Base-by-base conservation (phyloP, 306 rosid genomes). In the Quercus variabilis region DNA sequence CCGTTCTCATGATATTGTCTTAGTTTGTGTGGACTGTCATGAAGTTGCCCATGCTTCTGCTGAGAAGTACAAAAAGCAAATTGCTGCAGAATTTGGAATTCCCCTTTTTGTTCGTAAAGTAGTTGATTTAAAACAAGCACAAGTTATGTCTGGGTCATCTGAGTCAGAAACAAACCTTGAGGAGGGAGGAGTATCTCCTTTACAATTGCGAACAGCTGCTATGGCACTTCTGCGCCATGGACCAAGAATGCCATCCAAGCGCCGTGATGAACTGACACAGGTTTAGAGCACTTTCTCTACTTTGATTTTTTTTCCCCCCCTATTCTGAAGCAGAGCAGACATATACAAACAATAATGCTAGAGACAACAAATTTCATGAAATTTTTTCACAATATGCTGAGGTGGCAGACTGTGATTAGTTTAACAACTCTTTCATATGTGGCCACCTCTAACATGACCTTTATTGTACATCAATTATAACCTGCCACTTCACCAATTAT, bases 41-140 rank as follows among this genome's bases (percentile, higher is more conserved):
- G 99, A 95, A 87, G 86, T 90, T 84, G 96, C 98, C 72, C 99
- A 93, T 90, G 97, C 94, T 64, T 89, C 97, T 81, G 99, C 99
- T 78, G 98, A 95, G 87, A 95, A 88, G 95, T 81, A 95, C 67
- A 95, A 95, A 83, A 93, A 86, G 82, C 79, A 85, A 78, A 77
- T 91, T 78, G 96, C 99, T 73, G 83, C 75, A 75, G 99, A 95
- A 83, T 95, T 84, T 88, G 98, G 94, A 71, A 88, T 93, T 89
- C 99, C 99, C 72, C 96, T 95, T 79, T 95, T 85, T 81, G 96
- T 93, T 81, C 86, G 85, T 17, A 90, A 78, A 78, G 97, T 92
- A 71, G 74, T 89, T 74, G 94, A 93, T 83, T 78, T 88, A 1
- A 84, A 80, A 82, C 86, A 89, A 78, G 77, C 75, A 9, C 75